phyloP scores from a whole-genome alignment of 2,329 filamentous ascomycete species.

The Thielaviopsis musarum region DNA sequence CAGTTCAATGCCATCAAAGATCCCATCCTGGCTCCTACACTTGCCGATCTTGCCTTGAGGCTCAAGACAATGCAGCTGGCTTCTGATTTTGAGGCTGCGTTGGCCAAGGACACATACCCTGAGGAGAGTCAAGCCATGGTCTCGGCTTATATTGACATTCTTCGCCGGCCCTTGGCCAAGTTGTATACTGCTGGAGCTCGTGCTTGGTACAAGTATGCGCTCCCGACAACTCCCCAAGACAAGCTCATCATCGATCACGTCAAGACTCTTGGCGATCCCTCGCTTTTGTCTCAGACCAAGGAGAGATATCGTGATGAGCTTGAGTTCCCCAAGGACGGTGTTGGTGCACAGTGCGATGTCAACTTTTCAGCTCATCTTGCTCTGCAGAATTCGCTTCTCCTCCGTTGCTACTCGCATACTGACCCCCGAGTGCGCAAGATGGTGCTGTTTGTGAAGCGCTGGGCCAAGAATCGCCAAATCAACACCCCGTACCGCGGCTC shows the following conservation, averaged over 20 bases:
- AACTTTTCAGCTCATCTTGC: slow-evolving; percentile 78
- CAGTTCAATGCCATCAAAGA: slow-evolving; percentile 16
- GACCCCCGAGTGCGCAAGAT: slow-evolving; percentile 63
- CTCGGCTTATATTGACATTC: slow-evolving; percentile 6
- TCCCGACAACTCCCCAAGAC: slow-evolving; percentile 23
- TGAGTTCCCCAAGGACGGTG: slow-evolving; percentile 60
- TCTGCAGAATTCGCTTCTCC: slow-evolving; percentile 65
- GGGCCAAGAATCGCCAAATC: slow-evolving; percentile 73
- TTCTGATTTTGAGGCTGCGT: slow-evolving; percentile 35
- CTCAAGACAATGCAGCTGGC: slow-evolving; percentile 42
- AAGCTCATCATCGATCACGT: slow-evolving; percentile 25
- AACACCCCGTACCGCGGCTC: slow-evolving; percentile 79
- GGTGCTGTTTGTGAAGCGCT: slow-evolving; percentile 76
- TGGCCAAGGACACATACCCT: slow-evolving; percentile 30
- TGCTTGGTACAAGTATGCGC: slow-evolving; percentile 15
- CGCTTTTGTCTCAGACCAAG: slow-evolving; percentile 25
- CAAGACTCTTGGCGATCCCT: slow-evolving; percentile 29
- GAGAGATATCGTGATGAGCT: slow-evolving; percentile 42
- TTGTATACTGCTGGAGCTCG: slow-evolving; percentile 5
- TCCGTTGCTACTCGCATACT: slow-evolving; percentile 67
- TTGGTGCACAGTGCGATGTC: slow-evolving; percentile 81
- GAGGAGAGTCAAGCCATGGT: neutral
- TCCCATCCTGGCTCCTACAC: slow-evolving; percentile 3
- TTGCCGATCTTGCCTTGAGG: slow-evolving; percentile 28
- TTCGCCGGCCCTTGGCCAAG: slow-evolving; percentile 7